phyloP scores from a whole-genome alignment of 2,329 filamentous ascomycete genomes.

The Leptographium procerum region DNA sequence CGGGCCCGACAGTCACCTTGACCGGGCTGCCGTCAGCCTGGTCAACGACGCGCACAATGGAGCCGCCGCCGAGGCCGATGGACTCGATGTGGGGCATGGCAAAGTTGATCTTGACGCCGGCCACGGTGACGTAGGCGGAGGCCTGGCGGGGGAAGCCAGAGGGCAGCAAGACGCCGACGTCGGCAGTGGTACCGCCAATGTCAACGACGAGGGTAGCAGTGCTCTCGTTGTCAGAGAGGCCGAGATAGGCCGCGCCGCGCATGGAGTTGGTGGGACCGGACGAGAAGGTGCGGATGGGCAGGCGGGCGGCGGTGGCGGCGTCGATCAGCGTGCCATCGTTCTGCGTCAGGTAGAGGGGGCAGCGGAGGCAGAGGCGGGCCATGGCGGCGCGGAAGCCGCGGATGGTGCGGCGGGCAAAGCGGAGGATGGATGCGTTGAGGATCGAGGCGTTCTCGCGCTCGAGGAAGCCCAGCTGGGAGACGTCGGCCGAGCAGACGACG shows the following conservation, averaged over 20 bases:
- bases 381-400: slow-evolving; percentile 32
- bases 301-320: slow-evolving; percentile 26
- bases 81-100: slow-evolving; percentile 25
- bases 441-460: slow-evolving; percentile 43
- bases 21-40: slow-evolving; percentile 12
- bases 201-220: slow-evolving; percentile 28
- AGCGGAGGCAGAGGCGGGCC: slow-evolving; percentile 25
- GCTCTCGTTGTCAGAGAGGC: neutral
- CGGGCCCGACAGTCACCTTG: slow-evolving; percentile 13
- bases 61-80: slow-evolving; percentile 32
- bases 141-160: slow-evolving; percentile 36
- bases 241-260: slow-evolving; percentile 36
- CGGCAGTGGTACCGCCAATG: slow-evolving; percentile 42
- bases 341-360: slow-evolving; percentile 34
- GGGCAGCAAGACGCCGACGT: slow-evolving; percentile 36
- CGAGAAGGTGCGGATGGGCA: slow-evolving; percentile 35
- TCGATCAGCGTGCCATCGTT: slow-evolving; percentile 38
- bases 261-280: slow-evolving; percentile 25
- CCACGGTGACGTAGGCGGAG: slow-evolving; percentile 31
- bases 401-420: slow-evolving; percentile 34
- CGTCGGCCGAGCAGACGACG: slow-evolving; percentile 20
- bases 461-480: slow-evolving; percentile 26
- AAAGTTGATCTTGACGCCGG: slow-evolving; percentile 32
- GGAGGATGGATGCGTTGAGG: slow-evolving; percentile 38
- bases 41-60: slow-evolving; percentile 22